Evolutionary conservation across 1,139 yeast genomes (phyloP).

Genomic region (Entelexis paramagnoliae): DNA sequence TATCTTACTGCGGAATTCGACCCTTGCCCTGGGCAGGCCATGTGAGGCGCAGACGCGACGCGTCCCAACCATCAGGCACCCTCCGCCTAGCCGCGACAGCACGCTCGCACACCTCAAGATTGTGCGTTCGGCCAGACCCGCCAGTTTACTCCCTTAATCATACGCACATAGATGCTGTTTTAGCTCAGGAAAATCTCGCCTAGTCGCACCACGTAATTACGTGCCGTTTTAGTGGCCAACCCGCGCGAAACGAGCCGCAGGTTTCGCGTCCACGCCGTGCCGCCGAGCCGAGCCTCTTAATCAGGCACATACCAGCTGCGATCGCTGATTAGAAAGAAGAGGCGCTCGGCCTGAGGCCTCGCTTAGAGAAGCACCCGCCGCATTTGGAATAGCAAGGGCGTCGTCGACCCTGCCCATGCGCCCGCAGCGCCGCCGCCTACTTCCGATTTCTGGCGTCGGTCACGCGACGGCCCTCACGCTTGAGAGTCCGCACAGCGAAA

Average conservation of each 20-base stretch:
- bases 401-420: neutral
- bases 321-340: constrained; percentile 1
- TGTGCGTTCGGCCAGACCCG: too few relatives aligned
- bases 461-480: too few relatives aligned
- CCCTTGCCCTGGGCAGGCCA: constrained; percentile 1
- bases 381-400: neutral
- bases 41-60: constrained; percentile 2
- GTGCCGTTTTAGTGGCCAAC: too few relatives aligned
- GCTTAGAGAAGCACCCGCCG: neutral
- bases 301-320: neutral
- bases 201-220: too few relatives aligned
- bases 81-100: neutral
- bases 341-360: neutral
- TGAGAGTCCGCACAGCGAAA: too few relatives aligned
- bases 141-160: too few relatives aligned
- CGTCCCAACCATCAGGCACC: neutral
- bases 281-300: neutral
- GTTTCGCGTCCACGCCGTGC: neutral
- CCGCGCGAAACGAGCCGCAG: neutral
- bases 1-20: neutral
- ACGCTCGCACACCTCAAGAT: neutral
- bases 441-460: too few relatives aligned
- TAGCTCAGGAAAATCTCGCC: too few relatives aligned
- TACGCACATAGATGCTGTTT: too few relatives aligned
- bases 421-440: neutral